Percentiles rank a stretch among this genome's conserved stretches.
Evolutionary conservation across 257 asterid species (phyloP).

Genomic region (Penstemon davidsonii): DNA sequence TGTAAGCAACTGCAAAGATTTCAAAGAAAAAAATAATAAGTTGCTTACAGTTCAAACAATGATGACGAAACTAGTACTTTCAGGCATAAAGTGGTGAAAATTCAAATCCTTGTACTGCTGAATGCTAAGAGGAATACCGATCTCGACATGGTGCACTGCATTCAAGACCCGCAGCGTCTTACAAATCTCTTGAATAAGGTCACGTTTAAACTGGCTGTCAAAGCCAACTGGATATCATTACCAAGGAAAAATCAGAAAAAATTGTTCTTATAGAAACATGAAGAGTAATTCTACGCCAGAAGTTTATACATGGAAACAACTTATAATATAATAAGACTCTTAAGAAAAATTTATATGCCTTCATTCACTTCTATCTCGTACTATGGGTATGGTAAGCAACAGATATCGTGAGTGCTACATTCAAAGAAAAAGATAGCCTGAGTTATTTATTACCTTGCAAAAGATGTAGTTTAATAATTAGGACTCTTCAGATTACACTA

Average conservation of each 20-base stretch:
- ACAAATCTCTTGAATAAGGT: slow-evolving; percentile 78
- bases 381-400: background rate
- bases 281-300: slow-evolving; percentile 17
- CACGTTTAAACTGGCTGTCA: slow-evolving; percentile 95
- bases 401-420: slow-evolving; percentile 1
- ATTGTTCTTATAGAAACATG: slow-evolving; percentile 36
- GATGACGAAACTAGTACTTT: slow-evolving; percentile 11
- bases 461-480: background rate
- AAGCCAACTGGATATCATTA: slow-evolving; percentile 89
- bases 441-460: slow-evolving; percentile 1
- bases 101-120: slow-evolving; percentile 81
- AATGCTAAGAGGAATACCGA: slow-evolving; percentile 90
- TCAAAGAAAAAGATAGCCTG: background rate
- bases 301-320: slow-evolving; percentile 19
- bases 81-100: slow-evolving; percentile 23
- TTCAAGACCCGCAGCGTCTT: slow-evolving; percentile 81
- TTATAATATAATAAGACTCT: slow-evolving; percentile 3
- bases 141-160: slow-evolving; percentile 75
- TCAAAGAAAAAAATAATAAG: slow-evolving; percentile 9
- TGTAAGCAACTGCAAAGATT: slow-evolving; percentile 71
- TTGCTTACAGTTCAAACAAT: slow-evolving; percentile 21
- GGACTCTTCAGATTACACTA: background rate
- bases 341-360: slow-evolving; percentile 6
- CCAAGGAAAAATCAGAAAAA: slow-evolving; percentile 65
- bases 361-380: slow-evolving; percentile 15